phyloP scores from a whole-genome alignment of 306 rosid genomes.

The Glycine latifolia region DNA sequence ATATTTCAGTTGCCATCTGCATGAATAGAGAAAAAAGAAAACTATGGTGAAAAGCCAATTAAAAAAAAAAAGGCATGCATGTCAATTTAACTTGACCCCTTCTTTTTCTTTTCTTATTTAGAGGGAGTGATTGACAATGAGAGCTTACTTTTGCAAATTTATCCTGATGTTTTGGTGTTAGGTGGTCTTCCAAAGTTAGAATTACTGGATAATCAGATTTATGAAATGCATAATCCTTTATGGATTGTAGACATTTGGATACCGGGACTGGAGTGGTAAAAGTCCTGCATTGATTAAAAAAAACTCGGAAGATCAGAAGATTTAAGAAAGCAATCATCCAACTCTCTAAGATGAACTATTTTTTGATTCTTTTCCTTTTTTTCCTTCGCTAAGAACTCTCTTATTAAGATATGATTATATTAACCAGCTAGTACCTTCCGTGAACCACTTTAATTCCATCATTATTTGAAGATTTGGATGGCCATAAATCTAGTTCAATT shows the following conservation, averaged over 20 bases:
- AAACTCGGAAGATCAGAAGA: not conserved
- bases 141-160: slow-evolving; percentile 72
- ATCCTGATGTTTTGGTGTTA: slow-evolving; percentile 68
- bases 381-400: not conserved
- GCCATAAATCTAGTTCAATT: slow-evolving; percentile 94
- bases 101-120: not conserved
- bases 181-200: slow-evolving; percentile 87
- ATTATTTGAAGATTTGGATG: slow-evolving; percentile 60
- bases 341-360: not conserved
- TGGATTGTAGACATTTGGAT: slow-evolving; percentile 75
- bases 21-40: slow-evolving; percentile 30
- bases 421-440: slow-evolving; percentile 69
- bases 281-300: slow-evolving; percentile 68
- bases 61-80: not conserved
- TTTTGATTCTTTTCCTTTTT: not conserved
- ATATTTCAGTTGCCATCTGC: slow-evolving; percentile 69
- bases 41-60: slow-evolving; percentile 21
- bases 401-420: not conserved
- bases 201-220: slow-evolving; percentile 84
- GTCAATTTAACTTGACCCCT: not conserved
- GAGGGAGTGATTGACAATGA: not conserved
- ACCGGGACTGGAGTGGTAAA: slow-evolving; percentile 82
- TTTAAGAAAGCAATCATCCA: slow-evolving; percentile 11
- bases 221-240: slow-evolving; percentile 75
- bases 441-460: slow-evolving; percentile 82